Conservation (phyloP, 2,329 filamentous ascomycete species). For the Claviceps sp. region DNA sequence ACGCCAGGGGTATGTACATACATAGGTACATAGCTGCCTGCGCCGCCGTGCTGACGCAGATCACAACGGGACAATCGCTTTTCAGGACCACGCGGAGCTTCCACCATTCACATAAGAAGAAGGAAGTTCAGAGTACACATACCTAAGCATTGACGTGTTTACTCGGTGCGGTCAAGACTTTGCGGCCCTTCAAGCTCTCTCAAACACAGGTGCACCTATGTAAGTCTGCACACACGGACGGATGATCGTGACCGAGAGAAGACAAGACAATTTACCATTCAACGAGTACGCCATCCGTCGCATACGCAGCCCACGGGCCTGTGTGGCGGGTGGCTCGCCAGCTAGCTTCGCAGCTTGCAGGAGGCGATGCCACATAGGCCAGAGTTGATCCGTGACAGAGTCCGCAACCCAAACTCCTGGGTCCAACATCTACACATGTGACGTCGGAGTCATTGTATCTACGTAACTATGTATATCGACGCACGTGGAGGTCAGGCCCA, state of each 20-base stretch:
- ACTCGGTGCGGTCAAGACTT: too few species aligned
- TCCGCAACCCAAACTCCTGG: not conserved
- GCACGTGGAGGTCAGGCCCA: not conserved
- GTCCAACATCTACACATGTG: not conserved
- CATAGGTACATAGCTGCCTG: not conserved
- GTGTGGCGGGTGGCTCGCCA: not conserved
- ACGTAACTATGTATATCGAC: too few species aligned
- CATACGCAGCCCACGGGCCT: not conserved
- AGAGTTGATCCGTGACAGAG: not conserved
- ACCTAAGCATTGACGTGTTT: not conserved
- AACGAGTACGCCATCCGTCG: constrained; percentile 7
- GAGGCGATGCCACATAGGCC: not conserved
- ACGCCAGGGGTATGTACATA: not conserved
- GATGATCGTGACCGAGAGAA: constrained; percentile 3
- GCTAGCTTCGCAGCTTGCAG: not conserved
- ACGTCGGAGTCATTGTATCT: too few species aligned
- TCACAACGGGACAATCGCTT: not conserved
- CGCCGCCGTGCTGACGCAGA: not conserved
- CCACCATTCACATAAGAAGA: not conserved
- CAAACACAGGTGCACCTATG: not conserved
- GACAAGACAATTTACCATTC: not conserved
- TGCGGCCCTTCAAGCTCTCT: not conserved
- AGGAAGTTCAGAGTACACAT: too few species aligned
- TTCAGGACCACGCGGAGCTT: constrained; percentile 6
- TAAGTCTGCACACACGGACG: constrained; percentile 3